These are phyloP conservation scores for Lepidium sativum DNA, from an alignment of 345 rosid genomes.

Conservation along the genomic window DNA sequence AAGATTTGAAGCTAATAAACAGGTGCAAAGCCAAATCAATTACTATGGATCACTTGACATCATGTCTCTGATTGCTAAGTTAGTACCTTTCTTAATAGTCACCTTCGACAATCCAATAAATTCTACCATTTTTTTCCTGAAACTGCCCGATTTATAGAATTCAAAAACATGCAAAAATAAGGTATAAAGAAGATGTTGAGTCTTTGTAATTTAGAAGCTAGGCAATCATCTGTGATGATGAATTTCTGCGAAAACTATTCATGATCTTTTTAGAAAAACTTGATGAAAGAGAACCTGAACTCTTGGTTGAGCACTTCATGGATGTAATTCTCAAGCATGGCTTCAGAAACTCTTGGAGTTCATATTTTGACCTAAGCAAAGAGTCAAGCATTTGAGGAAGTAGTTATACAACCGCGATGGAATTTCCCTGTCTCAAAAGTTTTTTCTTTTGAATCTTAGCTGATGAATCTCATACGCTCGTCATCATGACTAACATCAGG, in stretches of 20 bases:
- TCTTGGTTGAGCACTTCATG: constrained; percentile 23
- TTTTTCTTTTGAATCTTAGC: constrained; percentile 26
- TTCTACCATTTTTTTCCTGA: constrained; percentile 35
- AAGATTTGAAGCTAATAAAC: neutral
- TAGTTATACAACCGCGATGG: neutral
- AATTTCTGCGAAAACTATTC: constrained; percentile 56
- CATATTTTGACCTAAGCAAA: constrained; percentile 77
- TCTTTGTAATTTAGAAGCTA: neutral
- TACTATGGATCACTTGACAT: constrained; percentile 51
- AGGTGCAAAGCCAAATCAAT: neutral
- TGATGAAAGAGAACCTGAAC: constrained; percentile 39
- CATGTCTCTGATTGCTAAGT: constrained; percentile 49
- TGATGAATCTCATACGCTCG: constrained; percentile 64
- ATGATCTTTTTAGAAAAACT: constrained; percentile 57
- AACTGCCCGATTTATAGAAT: neutral
- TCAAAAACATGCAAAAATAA: neutral
- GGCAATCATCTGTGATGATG: constrained; percentile 42
- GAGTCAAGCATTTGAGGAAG: constrained; percentile 6
- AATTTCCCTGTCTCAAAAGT: neutral
- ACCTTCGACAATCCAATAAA: constrained; percentile 51
- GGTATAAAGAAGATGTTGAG: neutral
- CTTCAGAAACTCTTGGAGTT: constrained; percentile 86
- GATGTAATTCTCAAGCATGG: constrained; percentile 79
- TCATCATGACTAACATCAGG: constrained; percentile 56
- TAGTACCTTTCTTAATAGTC: constrained; percentile 49